Conservation (phyloP, 2,329 filamentous ascomycete genomes). For the Pestalotiopsis sp. region DNA sequence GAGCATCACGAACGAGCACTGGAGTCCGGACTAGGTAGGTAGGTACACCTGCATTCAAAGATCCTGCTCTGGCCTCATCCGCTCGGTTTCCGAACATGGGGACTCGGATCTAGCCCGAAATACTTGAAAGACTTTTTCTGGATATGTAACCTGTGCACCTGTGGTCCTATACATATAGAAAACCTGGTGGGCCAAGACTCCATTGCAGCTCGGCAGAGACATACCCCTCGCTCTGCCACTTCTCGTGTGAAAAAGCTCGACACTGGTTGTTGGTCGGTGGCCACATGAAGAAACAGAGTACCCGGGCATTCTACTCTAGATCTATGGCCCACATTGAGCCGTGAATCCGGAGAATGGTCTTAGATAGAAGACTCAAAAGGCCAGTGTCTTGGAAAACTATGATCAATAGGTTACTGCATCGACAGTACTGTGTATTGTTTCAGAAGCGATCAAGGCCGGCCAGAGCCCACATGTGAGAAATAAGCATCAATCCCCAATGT, state of each 20-base stretch:
- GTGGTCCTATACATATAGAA: not conserved
- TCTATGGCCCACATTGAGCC: not conserved
- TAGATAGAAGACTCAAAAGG: not conserved
- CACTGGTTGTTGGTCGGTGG: too few relatives aligned
- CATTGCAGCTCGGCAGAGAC: not conserved
- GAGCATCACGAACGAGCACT: too few relatives aligned
- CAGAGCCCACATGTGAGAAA: not conserved
- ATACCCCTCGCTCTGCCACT: not conserved
- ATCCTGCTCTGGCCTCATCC: not conserved
- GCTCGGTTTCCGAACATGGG: not conserved
- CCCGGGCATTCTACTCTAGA: not conserved
- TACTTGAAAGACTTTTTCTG: not conserved
- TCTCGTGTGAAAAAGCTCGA: not conserved
- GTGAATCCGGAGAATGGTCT: not conserved
- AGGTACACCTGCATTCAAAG: too few relatives aligned
- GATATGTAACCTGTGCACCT: not conserved
- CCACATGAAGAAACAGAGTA: not conserved
- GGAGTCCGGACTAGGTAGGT: too few relatives aligned
- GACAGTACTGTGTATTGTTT: not conserved
- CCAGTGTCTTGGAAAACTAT: not conserved
- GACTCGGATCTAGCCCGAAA: not conserved
- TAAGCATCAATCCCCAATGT: not conserved
- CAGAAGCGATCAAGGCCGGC: not conserved
- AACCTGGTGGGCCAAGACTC: not conserved
- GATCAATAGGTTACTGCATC: not conserved